Percentiles rank a stretch among this genome's conserved stretches.
Conservation (phyloP, 768 basidiomycete genomes). For the Mycena pura region DNA sequence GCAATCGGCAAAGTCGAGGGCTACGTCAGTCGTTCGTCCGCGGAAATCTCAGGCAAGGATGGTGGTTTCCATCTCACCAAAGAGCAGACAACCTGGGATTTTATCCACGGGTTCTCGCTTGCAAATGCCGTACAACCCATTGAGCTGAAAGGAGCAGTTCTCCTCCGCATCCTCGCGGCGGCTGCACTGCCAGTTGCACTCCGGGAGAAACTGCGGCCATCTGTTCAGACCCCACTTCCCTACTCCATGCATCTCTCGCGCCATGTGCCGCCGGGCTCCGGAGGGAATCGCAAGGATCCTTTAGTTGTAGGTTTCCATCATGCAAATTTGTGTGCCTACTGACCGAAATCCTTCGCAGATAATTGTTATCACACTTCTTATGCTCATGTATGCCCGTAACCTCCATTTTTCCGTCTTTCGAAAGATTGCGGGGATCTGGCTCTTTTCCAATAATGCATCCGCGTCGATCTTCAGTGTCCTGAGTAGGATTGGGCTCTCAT, state of each 20-base stretch:
- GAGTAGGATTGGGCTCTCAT: conserved; percentile 24
- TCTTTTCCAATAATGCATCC: conserved; percentile 26
- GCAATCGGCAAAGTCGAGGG: conserved; percentile 7
- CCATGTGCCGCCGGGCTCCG: background rate
- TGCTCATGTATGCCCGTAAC: conserved; percentile 25
- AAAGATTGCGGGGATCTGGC: conserved; percentile 27
- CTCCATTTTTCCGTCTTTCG: conserved; percentile 25
- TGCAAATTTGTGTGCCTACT: background rate
- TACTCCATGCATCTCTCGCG: background rate
- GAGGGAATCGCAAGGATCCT: background rate
- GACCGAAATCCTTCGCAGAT: background rate
- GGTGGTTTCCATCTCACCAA: background rate
- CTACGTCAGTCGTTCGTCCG: background rate
- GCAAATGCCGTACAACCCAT: background rate
- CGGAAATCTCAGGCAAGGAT: background rate
- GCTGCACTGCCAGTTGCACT: background rate
- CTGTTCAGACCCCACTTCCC: background rate
- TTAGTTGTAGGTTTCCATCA: background rate
- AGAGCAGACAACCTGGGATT: background rate
- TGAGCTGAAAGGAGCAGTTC: background rate
- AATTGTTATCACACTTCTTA: conserved; percentile 8
- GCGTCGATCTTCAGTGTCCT: conserved; percentile 25
- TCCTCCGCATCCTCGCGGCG: background rate
- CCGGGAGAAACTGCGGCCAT: background rate
- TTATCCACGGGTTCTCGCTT: conserved; percentile 3